Evolutionary conservation across 768 basidiomycete species (phyloP).

Genomic region (Paxillus involutus): DNA sequence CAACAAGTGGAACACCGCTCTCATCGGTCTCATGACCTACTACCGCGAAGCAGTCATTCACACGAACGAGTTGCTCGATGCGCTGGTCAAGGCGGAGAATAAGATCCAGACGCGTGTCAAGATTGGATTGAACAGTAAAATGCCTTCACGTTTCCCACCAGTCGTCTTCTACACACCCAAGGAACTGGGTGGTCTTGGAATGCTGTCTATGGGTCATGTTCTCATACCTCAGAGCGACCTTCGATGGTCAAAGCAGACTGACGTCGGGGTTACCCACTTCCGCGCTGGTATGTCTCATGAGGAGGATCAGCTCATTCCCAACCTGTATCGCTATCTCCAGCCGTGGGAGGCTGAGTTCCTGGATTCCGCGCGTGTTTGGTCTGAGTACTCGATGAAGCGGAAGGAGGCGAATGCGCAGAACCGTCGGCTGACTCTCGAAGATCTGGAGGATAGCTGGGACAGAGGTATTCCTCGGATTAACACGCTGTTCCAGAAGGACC

Average conservation of each 20-base stretch:
- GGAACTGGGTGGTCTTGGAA: slow-evolving; percentile 97
- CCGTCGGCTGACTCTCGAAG: slow-evolving; percentile 93
- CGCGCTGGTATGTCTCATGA: slow-evolving; percentile 98
- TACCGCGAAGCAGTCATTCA: slow-evolving; percentile 98
- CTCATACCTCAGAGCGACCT: slow-evolving; percentile 97
- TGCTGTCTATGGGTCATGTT: slow-evolving; percentile 99
- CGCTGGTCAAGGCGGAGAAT: slow-evolving; percentile 98
- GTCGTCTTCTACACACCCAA: slow-evolving; percentile 97
- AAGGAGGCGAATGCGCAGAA: slow-evolving; percentile 99
- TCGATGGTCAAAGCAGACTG: slow-evolving; percentile 98
- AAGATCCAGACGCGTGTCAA: slow-evolving; percentile 99
- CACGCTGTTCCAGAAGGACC: slow-evolving; percentile 98
- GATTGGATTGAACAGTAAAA: slow-evolving; percentile 98
- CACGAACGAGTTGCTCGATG: slow-evolving; percentile 93
- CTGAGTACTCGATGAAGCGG: slow-evolving; percentile 98
- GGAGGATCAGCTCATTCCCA: slow-evolving; percentile 94
- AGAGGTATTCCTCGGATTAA: slow-evolving; percentile 98
- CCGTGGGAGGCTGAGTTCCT: slow-evolving; percentile 98
- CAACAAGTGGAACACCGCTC: slow-evolving; percentile 96
- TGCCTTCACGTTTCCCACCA: slow-evolving; percentile 99
- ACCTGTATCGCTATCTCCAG: slow-evolving; percentile 94
- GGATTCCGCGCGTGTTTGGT: slow-evolving; percentile 98
- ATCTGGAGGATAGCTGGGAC: slow-evolving; percentile 98
- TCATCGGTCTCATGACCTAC: slow-evolving; percentile 97
- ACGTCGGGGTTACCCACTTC: slow-evolving; percentile 97